Evolutionary conservation across 176 grass and related monocot genomes (phyloP).

Genomic region (Dactylis glomerata): DNA sequence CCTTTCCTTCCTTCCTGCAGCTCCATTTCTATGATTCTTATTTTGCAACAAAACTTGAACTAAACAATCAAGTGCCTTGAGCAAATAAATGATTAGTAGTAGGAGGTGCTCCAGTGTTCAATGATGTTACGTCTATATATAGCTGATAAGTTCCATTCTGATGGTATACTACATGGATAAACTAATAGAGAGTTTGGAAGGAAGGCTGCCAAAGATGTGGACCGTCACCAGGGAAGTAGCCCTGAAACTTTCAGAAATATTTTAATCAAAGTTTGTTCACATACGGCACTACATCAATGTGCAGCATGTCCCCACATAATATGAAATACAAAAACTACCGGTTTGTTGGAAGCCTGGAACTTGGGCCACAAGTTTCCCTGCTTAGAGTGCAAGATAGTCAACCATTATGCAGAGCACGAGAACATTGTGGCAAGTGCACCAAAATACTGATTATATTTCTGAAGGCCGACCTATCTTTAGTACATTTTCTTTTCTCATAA

Average conservation of each 20-base stretch:
- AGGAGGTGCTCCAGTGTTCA: background rate
- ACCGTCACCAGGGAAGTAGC: conserved; percentile 2
- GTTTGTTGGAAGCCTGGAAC: background rate
- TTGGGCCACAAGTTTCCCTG: conserved; percentile 9
- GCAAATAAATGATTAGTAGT: background rate
- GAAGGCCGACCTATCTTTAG: background rate
- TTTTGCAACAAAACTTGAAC: conserved; percentile 13
- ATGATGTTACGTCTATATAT: background rate
- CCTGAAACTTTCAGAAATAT: conserved; percentile 22
- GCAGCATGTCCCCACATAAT: background rate
- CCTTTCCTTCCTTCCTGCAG: conserved; percentile 64
- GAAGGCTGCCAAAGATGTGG: background rate
- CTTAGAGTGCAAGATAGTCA: background rate
- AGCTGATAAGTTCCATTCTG: background rate
- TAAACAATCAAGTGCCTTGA: background rate
- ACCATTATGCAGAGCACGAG: background rate
- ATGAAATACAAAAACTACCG: background rate
- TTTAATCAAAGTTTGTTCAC: background rate
- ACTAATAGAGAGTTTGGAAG: background rate
- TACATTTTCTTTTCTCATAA: background rate
- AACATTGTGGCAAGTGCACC: background rate
- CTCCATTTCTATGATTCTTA: conserved; percentile 31
- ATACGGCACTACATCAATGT: background rate
- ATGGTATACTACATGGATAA: background rate
- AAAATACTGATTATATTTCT: background rate